Conservation (phyloP, 169 alveolate species). For the Eimeria sp. region DNA sequence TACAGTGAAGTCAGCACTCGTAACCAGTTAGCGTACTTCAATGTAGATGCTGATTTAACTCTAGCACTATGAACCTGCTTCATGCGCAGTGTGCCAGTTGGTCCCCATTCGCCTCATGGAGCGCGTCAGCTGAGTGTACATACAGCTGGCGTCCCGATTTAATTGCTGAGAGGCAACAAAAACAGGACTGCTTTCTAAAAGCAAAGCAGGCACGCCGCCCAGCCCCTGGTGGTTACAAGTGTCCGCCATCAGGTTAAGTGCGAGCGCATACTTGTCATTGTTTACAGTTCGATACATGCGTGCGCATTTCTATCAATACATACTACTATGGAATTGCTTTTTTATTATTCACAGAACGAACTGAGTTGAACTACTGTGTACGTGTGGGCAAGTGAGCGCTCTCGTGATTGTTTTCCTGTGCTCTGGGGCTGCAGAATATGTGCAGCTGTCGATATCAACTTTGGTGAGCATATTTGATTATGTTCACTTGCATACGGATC, state of each 20-base stretch:
- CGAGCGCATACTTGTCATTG: neutral
- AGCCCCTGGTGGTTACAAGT: conserved; percentile 47
- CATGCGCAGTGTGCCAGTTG: neutral
- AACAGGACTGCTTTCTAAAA: neutral
- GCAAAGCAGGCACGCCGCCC: conserved; percentile 42
- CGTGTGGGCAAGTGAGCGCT: too few species aligned
- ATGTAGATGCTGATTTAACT: too few species aligned
- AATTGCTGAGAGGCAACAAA: conserved; percentile 51
- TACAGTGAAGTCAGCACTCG: neutral
- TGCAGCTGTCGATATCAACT: too few species aligned
- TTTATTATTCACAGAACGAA: too few species aligned
- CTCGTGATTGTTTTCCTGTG: too few species aligned
- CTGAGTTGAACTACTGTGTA: too few species aligned
- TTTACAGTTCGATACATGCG: neutral
- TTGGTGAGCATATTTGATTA: too few species aligned
- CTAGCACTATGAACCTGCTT: neutral
- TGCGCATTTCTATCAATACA: too few species aligned
- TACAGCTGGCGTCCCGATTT: conserved; percentile 30
- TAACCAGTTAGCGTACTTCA: neutral
- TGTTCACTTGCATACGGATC: too few species aligned
- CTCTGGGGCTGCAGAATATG: too few species aligned
- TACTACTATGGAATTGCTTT: too few species aligned
- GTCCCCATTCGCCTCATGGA: conserved; percentile 10
- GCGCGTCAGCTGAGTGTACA: conserved; percentile 28
- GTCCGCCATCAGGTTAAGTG: conserved; percentile 35